These are phyloP conservation scores for Camillea tinctor DNA, from an alignment of 2,329 filamentous ascomycete genomes.

Conservation along the genomic window DNA sequence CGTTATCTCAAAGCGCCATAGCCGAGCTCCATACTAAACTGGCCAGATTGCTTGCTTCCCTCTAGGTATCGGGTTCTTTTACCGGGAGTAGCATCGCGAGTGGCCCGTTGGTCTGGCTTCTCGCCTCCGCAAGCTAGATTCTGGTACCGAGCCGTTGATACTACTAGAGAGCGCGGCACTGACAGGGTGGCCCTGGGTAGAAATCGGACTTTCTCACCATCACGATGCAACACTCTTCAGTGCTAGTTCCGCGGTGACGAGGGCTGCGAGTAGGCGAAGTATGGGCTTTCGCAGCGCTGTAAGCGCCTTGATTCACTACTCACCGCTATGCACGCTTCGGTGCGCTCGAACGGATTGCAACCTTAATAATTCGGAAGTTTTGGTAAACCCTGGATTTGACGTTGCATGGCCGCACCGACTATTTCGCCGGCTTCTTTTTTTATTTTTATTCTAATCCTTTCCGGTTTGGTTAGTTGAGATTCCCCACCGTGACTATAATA, in stretches of 20 bases:
- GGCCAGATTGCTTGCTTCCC: neutral
- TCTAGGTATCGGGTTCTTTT: neutral
- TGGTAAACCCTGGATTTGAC: neutral
- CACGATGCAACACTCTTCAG: neutral
- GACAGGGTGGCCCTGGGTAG: neutral
- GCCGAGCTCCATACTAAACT: neutral
- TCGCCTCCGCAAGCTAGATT: neutral
- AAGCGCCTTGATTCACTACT: neutral
- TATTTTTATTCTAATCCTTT: too few relatives aligned
- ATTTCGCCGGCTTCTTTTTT: neutral
- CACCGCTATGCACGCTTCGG: neutral
- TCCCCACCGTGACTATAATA: neutral
- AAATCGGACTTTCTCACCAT: neutral
- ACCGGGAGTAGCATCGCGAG: neutral
- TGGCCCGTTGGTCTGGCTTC: neutral
- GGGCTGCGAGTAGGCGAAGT: neutral
- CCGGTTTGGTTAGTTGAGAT: neutral
- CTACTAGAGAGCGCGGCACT: neutral
- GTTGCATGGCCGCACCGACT: neutral
- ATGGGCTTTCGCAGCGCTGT: neutral
- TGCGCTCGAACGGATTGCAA: neutral
- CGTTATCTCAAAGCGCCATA: neutral
- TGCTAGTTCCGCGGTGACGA: neutral
- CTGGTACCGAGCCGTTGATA: neutral
- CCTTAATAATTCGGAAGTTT: neutral